phyloP scores from a whole-genome alignment of 768 basidiomycete genomes.

The Crucibulum laeve region DNA sequence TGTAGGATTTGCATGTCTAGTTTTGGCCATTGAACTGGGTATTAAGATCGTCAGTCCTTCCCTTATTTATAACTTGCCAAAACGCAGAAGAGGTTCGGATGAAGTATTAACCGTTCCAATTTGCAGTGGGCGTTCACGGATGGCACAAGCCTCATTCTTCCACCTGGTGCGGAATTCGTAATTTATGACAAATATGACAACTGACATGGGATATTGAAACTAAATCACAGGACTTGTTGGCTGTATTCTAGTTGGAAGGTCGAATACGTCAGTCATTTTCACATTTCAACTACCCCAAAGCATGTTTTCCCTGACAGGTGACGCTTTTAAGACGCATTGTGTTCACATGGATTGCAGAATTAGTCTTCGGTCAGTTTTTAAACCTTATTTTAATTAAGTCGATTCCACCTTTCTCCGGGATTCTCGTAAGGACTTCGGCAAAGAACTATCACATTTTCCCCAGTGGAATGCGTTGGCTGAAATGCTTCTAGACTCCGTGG shows the following conservation, averaged over 20 bases:
- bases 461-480: neutral
- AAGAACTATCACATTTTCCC: neutral
- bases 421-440: neutral
- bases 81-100: neutral
- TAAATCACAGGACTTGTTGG: slow-evolving; percentile 24
- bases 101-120: neutral
- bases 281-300: neutral
- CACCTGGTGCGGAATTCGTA: slow-evolving; percentile 18
- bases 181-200: neutral
- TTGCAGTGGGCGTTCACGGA: slow-evolving; percentile 31
- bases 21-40: slow-evolving; percentile 20
- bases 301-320: neutral
- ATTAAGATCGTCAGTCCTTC: slow-evolving; percentile 26
- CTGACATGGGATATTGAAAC: neutral
- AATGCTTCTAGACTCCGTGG: slow-evolving; percentile 18
- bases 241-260: slow-evolving; percentile 29
- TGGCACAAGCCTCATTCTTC: slow-evolving; percentile 24
- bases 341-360: slow-evolving; percentile 32
- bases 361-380: slow-evolving; percentile 27
- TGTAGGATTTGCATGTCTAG: slow-evolving; percentile 11
- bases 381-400: neutral
- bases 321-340: slow-evolving; percentile 22
- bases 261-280: slow-evolving; percentile 16
- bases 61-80: neutral
- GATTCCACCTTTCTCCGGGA: neutral